A percentile compares a stretch with the other conserved stretches of the same genome.
These are phyloP conservation scores for Xylariales sp. DNA, from an alignment of 2,329 filamentous ascomycete species.

Conservation along the genomic window DNA sequence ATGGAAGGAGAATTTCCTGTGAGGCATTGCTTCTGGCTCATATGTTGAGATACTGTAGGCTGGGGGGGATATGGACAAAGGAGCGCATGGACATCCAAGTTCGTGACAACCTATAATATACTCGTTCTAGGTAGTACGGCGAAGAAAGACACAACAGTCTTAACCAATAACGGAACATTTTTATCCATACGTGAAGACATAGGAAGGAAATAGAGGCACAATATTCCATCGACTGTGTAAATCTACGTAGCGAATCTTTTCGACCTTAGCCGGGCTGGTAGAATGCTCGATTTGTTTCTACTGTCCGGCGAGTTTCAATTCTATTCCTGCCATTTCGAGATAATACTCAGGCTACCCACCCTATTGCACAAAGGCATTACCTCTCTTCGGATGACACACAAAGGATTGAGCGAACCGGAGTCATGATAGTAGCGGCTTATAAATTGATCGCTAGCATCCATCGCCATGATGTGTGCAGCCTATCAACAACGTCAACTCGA, in stretches of 20 bases:
- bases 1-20: neutral
- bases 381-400: neutral
- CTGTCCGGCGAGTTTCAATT: neutral
- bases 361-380: neutral
- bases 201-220: neutral
- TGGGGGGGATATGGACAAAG: neutral
- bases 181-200: neutral
- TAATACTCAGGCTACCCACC: neutral
- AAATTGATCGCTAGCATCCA: neutral
- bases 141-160: neutral
- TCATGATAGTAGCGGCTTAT: neutral
- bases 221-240: neutral
- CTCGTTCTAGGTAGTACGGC: neutral
- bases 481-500: neutral
- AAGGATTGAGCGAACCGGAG: neutral
- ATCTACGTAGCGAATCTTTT: neutral
- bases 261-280: neutral
- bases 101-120: neutral
- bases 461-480: neutral
- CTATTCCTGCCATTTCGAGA: neutral
- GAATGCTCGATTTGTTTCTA: neutral
- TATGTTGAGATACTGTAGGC: neutral
- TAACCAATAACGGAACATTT: neutral
- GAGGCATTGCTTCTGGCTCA: neutral
- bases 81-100: too few species aligned